Conservation (phyloP, 2,329 filamentous ascomycete genomes). For the Penicillium hesseltinei region DNA sequence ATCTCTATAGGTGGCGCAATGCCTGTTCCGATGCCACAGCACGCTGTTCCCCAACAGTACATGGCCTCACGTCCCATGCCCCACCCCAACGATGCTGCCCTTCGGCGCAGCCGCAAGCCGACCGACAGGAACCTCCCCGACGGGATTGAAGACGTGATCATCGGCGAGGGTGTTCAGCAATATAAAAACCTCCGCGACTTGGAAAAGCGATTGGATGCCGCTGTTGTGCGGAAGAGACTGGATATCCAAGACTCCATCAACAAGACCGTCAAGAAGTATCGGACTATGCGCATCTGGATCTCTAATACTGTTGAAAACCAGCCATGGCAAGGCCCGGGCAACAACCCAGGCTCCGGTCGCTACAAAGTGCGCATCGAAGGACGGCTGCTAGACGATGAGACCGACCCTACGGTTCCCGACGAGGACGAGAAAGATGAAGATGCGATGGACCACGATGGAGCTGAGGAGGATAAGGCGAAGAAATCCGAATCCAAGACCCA, state of each 20-base stretch:
- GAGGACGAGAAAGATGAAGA: conserved; percentile 47
- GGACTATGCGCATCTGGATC: conserved; percentile 88
- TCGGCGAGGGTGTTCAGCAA: conserved; percentile 76
- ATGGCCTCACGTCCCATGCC: conserved; percentile 37
- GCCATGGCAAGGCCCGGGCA: conserved; percentile 68
- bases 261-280: conserved; percentile 73
- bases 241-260: conserved; percentile 82
- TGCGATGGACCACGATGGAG: conserved; percentile 61
- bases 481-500: conserved; percentile 28
- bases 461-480: conserved; percentile 31
- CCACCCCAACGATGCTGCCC: conserved; percentile 52
- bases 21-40: conserved; percentile 38
- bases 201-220: conserved; percentile 84
- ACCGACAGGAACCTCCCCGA: conserved; percentile 95
- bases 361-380: conserved; percentile 94
- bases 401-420: conserved; percentile 52
- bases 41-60: conserved; percentile 40
- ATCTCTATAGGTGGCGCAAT: conserved; percentile 29
- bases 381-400: conserved; percentile 70
- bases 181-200: conserved; percentile 83
- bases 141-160: conserved; percentile 75
- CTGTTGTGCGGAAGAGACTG: conserved; percentile 89
- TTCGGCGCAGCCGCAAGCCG: conserved; percentile 81
- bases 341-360: conserved; percentile 39
- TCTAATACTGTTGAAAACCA: conserved; percentile 94